These are phyloP conservation scores for Aspergillus sp. DNA, from an alignment of 2,329 filamentous ascomycete species.

Conservation along the genomic window DNA sequence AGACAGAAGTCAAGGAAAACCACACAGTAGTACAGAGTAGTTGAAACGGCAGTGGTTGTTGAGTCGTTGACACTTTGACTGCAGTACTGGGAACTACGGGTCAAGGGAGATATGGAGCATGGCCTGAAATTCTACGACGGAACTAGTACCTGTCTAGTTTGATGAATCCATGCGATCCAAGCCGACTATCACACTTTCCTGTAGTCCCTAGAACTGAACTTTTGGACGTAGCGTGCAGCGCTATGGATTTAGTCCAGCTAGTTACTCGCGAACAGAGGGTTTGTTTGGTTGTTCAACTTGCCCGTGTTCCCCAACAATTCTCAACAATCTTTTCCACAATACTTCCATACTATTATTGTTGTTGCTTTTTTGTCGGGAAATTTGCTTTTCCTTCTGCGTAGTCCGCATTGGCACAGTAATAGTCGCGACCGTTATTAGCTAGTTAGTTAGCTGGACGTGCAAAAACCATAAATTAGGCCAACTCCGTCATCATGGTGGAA, in stretches of 20 bases:
- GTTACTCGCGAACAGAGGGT: background rate
- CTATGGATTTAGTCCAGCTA: constrained; percentile 1
- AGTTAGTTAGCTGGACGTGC: too few relatives aligned
- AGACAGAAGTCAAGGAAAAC: background rate
- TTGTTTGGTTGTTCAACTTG: background rate
- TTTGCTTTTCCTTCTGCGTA: background rate
- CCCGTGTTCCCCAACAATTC: background rate
- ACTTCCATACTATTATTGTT: background rate
- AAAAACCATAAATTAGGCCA: background rate
- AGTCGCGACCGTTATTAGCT: background rate
- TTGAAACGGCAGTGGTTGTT: background rate
- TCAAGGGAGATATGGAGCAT: background rate
- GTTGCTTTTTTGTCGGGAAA: background rate
- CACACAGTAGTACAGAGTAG: background rate
- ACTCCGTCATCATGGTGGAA: background rate
- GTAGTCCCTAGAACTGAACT: background rate
- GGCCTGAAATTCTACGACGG: background rate
- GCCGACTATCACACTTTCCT: background rate
- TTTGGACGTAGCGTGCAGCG: background rate
- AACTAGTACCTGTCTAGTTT: constrained; percentile 1
- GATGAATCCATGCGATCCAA: background rate
- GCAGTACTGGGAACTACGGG: background rate
- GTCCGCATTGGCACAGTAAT: background rate
- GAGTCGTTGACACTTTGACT: background rate
- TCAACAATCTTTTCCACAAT: background rate